A percentile compares a stretch with the other conserved stretches of the same genome.
These are phyloP conservation scores for Phytophthora lateralis DNA, from an alignment of 352 stramenopile species.

Conservation along the genomic window DNA sequence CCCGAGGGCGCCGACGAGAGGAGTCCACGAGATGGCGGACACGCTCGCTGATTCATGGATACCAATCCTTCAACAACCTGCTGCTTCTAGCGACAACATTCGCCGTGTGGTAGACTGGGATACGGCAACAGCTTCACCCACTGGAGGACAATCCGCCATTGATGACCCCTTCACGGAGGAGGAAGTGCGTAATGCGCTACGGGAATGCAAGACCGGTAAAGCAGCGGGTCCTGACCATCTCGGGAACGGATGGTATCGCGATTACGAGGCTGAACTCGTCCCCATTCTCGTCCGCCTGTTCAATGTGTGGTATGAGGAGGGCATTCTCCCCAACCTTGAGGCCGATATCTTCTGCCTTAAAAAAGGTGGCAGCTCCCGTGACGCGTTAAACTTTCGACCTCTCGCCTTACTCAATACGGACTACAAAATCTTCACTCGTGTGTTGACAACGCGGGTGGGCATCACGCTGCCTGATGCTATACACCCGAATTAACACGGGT, in stretches of 20 bases:
- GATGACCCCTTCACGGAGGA: neutral
- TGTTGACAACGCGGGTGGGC: neutral
- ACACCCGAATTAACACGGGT: neutral
- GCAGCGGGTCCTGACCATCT: neutral
- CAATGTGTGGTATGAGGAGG: neutral
- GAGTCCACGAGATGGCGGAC: neutral
- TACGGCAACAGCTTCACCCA: too few species aligned
- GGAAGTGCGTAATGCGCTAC: neutral
- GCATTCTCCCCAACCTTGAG: neutral
- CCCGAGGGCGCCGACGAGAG: neutral
- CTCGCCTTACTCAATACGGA: neutral
- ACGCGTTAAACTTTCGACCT: neutral
- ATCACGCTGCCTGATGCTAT: neutral
- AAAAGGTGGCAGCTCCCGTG: neutral
- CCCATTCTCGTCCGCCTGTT: neutral
- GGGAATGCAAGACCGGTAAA: neutral
- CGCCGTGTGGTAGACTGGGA: neutral
- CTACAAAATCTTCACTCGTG: neutral
- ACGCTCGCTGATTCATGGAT: neutral
- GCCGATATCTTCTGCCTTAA: neutral
- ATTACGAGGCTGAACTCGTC: neutral
- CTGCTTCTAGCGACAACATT: too few species aligned
- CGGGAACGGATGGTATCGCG: neutral
- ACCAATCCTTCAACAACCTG: slow-evolving; percentile 1
- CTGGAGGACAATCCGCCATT: neutral